Evolutionary conservation across 1,284 basidiomycete genomes (phyloP).

Genomic region (Bjerkandera adusta): DNA sequence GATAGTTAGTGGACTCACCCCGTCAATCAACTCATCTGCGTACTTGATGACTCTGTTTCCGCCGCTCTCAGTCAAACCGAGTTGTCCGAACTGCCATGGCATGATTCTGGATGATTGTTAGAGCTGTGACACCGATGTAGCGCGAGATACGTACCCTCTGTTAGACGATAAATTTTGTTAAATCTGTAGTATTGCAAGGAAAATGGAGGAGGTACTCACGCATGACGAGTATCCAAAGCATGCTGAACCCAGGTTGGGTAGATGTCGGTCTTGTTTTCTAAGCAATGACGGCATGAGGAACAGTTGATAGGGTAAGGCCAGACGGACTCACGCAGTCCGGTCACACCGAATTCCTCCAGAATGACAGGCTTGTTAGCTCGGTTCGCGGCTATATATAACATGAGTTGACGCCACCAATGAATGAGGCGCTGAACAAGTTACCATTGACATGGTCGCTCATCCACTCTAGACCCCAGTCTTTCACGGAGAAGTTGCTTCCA

Average conservation of each 20-base stretch:
- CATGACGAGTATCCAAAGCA: slow-evolving; percentile 48
- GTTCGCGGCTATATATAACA: slow-evolving; percentile 40
- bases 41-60: slow-evolving; percentile 56
- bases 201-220: slow-evolving; percentile 34
- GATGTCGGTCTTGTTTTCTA: slow-evolving; percentile 49
- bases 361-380: slow-evolving; percentile 49
- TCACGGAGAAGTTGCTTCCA: slow-evolving; percentile 47
- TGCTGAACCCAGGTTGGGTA: slow-evolving; percentile 50
- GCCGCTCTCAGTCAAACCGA: slow-evolving; percentile 47
- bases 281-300: background rate
- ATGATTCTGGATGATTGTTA: slow-evolving; percentile 39
- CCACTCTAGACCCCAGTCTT: slow-evolving; percentile 53
- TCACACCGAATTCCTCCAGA: slow-evolving; percentile 54
- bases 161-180: background rate
- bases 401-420: background rate
- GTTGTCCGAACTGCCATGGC: slow-evolving; percentile 57
- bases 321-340: slow-evolving; percentile 35
- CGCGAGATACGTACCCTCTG: slow-evolving; percentile 12
- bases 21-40: slow-evolving; percentile 47
- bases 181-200: background rate
- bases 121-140: slow-evolving; percentile 1
- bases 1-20: slow-evolving; percentile 27
- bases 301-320: background rate
- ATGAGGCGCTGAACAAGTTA: slow-evolving; percentile 19
- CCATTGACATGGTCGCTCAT: slow-evolving; percentile 46